phyloP scores from a whole-genome alignment of 805 yeast genomes.

The Pichia gijzeniarum region DNA sequence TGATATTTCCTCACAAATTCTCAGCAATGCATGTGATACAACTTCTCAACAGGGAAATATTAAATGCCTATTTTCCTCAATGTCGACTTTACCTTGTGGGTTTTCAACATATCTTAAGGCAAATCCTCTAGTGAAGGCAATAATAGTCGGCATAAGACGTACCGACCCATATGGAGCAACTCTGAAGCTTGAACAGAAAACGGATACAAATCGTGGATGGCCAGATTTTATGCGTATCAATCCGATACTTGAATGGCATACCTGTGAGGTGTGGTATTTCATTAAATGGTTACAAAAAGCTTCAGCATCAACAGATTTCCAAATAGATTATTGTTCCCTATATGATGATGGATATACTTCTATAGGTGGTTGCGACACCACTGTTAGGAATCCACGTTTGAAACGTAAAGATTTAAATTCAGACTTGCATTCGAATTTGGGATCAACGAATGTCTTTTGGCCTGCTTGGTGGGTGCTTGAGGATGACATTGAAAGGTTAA shows the following conservation, averaged over 20 bases:
- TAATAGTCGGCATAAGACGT: conserved; percentile 81
- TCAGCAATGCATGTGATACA: not conserved
- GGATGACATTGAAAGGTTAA: conserved; percentile 50
- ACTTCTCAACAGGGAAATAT: not conserved
- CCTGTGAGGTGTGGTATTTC: conserved; percentile 81
- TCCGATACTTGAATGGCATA: conserved; percentile 86
- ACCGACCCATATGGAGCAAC: conserved; percentile 77
- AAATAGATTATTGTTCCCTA: conserved; percentile 51
- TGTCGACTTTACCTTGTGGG: conserved; percentile 46
- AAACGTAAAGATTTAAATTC: conserved; percentile 9
- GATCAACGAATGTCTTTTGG: conserved; percentile 25
- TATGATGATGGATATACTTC: conserved; percentile 88
- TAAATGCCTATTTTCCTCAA: conserved; percentile 15
- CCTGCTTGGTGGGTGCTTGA: conserved; percentile 59
- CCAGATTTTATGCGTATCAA: conserved; percentile 79
- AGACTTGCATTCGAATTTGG: too few species aligned
- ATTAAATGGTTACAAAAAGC: conserved; percentile 34
- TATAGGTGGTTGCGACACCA: conserved; percentile 70
- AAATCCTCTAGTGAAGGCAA: conserved; percentile 55
- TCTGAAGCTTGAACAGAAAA: conserved; percentile 55
- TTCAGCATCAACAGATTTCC: conserved; percentile 37
- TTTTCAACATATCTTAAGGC: conserved; percentile 52
- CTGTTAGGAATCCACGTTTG: conserved; percentile 65
- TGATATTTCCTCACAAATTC: not conserved
- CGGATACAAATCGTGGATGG: conserved; percentile 86